Evolutionary conservation across 2,329 filamentous ascomycete species (phyloP).

Genomic region (Ophiostoma fasciatum): DNA sequence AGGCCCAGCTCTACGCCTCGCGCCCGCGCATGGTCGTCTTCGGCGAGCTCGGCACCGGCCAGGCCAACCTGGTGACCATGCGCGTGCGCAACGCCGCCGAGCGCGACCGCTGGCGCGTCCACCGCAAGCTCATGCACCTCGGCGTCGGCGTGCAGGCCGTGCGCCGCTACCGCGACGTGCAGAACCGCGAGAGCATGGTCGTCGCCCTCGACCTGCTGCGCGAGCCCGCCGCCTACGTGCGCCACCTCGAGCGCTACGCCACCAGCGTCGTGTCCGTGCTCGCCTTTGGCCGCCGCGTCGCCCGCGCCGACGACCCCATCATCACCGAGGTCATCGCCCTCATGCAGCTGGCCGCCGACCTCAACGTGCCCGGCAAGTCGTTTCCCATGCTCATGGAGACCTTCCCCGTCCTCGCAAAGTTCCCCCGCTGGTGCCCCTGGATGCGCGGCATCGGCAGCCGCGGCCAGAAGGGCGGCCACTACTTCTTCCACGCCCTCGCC

Average conservation of each 20-base stretch:
- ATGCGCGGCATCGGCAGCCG: slow-evolving; percentile 31
- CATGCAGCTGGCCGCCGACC: slow-evolving; percentile 41
- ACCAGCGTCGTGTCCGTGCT: slow-evolving; percentile 40
- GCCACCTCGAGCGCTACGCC: slow-evolving; percentile 37
- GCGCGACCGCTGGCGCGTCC: slow-evolving; percentile 28
- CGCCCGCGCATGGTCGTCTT: slow-evolving; percentile 34
- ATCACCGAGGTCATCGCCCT: slow-evolving; percentile 44
- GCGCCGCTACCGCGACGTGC: slow-evolving; percentile 34
- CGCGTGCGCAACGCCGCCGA: slow-evolving; percentile 23
- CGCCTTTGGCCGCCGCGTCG: slow-evolving; percentile 38
- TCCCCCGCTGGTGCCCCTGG: slow-evolving; percentile 34
- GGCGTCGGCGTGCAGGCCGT: slow-evolving; percentile 41
- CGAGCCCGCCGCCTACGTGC: slow-evolving; percentile 31
- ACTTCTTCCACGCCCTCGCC: slow-evolving; percentile 37
- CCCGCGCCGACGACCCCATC: slow-evolving; percentile 36
- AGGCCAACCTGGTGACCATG: slow-evolving; percentile 29
- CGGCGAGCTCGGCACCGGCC: slow-evolving; percentile 29
- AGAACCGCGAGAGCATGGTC: slow-evolving; percentile 42
- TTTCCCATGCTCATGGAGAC: slow-evolving; percentile 45
- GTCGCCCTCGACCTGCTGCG: slow-evolving; percentile 35
- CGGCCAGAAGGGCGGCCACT: slow-evolving; percentile 25
- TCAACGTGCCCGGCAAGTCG: slow-evolving; percentile 36
- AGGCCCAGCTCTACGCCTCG: slow-evolving; percentile 34
- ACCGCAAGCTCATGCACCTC: slow-evolving; percentile 35
- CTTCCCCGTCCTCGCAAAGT: slow-evolving; percentile 31